Percentiles rank a stretch among this genome's conserved stretches.
Evolutionary conservation across 371 early-diverging fungal species (phyloP).

Genomic region (Mucor piriformis): DNA sequence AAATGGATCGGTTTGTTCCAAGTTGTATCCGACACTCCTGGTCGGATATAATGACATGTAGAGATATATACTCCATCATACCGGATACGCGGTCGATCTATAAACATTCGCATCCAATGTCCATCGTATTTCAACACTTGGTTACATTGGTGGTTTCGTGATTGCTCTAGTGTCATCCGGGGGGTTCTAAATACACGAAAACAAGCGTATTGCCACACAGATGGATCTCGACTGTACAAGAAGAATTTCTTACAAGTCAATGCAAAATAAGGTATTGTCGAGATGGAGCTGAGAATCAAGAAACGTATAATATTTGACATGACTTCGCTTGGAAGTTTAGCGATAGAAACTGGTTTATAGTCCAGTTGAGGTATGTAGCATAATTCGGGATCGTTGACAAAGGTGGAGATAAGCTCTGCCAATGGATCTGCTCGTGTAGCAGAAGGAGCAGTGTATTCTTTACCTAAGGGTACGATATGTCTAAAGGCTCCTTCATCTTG

Average conservation of each 20-base stretch:
- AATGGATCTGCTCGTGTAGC: constrained; percentile 32
- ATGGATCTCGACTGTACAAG: constrained; percentile 45
- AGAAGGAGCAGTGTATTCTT: constrained; percentile 39
- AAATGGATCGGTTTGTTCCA: constrained; percentile 67
- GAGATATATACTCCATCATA: constrained; percentile 75
- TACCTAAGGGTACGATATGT: constrained; percentile 44
- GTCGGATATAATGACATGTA: constrained; percentile 63
- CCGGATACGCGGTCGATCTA: constrained; percentile 66
- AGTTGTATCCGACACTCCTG: constrained; percentile 51
- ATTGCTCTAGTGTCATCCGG: constrained; percentile 30
- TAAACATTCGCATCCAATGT: constrained; percentile 58
- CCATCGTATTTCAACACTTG: constrained; percentile 37
- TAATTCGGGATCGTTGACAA: constrained; percentile 21
- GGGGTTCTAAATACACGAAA: constrained; percentile 45
- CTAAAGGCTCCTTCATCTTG: constrained; percentile 19
- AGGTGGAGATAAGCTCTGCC: constrained; percentile 30
- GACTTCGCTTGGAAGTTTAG: constrained; percentile 49
- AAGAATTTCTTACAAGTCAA: constrained; percentile 61
- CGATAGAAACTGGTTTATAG: constrained; percentile 43
- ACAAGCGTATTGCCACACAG: constrained; percentile 64
- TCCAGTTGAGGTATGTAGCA: constrained; percentile 40
- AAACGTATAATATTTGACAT: constrained; percentile 39
- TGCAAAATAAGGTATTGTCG: constrained; percentile 51
- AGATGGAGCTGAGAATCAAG: constrained; percentile 46
- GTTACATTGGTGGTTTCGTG: constrained; percentile 19